Evolutionary conservation across 2,329 filamentous ascomycete genomes (phyloP), one percentile per base, ranked within the genome.

Genomic region (Clarireedia homoeocarpa): DNA sequence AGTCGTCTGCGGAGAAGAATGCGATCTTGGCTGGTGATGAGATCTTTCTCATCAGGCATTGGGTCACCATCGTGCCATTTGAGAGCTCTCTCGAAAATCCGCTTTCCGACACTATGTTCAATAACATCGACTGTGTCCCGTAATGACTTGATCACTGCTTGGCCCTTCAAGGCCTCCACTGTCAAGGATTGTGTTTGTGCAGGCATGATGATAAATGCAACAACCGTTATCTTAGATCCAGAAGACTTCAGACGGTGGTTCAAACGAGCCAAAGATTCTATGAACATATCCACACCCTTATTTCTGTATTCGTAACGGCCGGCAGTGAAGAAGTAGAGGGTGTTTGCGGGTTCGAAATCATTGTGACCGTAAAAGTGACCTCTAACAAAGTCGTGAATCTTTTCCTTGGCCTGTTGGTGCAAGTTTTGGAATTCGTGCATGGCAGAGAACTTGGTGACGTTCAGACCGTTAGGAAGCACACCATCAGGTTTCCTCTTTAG

Each of bases 201-300:
- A 2, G 94, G 94, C 90, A 99, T 95, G 71, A 99, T 97, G 72
- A 99, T 88, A 71, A 99, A 99, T 20, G 94, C 92, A 17, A 99
- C 92, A 6, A 99, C 87, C 0, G 94, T 97, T 70, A 86, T 91
- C 74, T 94, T 95, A 65, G 90, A 95, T 49, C 89, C 89, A 6
- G 84, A 74, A 51, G 74, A 74, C 80, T 97, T 97, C 69, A 99
- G 83, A 40, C 88, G 83, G 76, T 97, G 91, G 74, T 99, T 99
- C 66, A 99, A 76, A 45, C 94, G 88, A 27, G 94, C 94, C 61
- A 99, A 77, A 3, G 91, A 94, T 74, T 99, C 94, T 64, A 99
- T 95, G 73, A 97, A 99, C 94, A 99, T 97, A 73, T 99, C 94
- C 9, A 96, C 92, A 68, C 94, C 94, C 75, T 99, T 99, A 70